These are phyloP conservation scores for Talaromyces pinophilus DNA, from an alignment of 2,329 filamentous ascomycete species.

Conservation along the genomic window DNA sequence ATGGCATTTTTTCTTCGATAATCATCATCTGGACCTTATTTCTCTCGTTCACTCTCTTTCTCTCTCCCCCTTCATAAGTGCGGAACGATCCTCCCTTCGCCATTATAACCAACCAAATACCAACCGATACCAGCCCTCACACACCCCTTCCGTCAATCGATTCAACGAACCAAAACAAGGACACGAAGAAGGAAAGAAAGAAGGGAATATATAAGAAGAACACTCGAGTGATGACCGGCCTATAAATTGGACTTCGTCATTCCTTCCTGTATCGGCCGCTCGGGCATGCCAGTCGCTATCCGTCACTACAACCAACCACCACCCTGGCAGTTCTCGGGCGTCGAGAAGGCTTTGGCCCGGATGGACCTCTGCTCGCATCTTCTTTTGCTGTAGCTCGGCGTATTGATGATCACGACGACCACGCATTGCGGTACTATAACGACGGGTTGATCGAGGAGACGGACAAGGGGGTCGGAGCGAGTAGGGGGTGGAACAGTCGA, in stretches of 20 bases:
- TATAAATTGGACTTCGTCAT: background rate
- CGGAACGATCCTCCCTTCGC: slow-evolving; percentile 7
- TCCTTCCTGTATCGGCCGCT: slow-evolving; percentile 1
- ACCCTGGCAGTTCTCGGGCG: slow-evolving; percentile 12
- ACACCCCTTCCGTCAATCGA: slow-evolving; percentile 12
- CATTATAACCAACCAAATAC: slow-evolving; percentile 3
- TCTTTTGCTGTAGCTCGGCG: slow-evolving; percentile 12
- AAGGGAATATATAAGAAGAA: background rate
- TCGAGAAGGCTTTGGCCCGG: slow-evolving; percentile 8
- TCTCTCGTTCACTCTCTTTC: background rate
- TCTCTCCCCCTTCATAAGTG: background rate
- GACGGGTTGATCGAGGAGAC: background rate
- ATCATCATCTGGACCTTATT: background rate
- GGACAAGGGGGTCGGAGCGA: background rate
- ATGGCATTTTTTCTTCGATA: slow-evolving; percentile 14
- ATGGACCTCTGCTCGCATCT: slow-evolving; percentile 14
- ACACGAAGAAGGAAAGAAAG: background rate
- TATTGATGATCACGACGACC: slow-evolving; percentile 4
- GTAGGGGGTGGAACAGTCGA: background rate
- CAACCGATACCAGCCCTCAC: background rate
- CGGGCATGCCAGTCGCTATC: slow-evolving; percentile 1
- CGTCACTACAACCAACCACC: background rate
- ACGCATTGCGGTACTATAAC: slow-evolving; percentile 3
- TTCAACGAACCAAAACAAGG: background rate
- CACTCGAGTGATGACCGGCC: background rate